Percentiles rank a stretch among this genome's conserved stretches.
phyloP scores from a whole-genome alignment of 2,329 filamentous ascomycete genomes.

The Aureobasidium sp. region DNA sequence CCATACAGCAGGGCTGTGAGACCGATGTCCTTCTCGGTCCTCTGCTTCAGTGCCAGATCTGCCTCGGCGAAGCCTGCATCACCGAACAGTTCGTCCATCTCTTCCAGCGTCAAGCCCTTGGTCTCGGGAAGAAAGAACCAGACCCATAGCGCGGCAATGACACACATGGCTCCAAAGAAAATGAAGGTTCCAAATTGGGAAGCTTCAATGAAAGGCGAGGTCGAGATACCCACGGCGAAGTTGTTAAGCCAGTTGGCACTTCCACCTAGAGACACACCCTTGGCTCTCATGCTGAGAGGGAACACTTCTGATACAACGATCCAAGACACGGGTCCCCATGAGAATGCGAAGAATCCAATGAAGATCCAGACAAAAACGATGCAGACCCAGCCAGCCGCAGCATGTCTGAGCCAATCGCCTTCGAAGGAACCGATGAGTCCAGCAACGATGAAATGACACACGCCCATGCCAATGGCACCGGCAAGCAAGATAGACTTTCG shows the following conservation, averaged over 20 bases:
- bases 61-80: conserved; percentile 27
- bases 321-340: conserved; percentile 49
- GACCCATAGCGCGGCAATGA: conserved; percentile 20
- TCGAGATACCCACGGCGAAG: conserved; percentile 21
- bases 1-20: conserved; percentile 18
- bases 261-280: conserved; percentile 24
- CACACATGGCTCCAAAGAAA: conserved; percentile 22
- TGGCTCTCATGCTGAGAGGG: conserved; percentile 24
- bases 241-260: conserved; percentile 21
- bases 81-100: conserved; percentile 27
- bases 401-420: conserved; percentile 24
- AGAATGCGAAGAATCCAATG: conserved; percentile 65
- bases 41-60: conserved; percentile 18
- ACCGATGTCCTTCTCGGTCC: conserved; percentile 21
- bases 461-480: conserved; percentile 28
- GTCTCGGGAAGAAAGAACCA: conserved; percentile 26
- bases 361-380: conserved; percentile 67
- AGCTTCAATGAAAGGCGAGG: conserved; percentile 19
- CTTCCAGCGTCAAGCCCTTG: conserved; percentile 24
- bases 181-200: conserved; percentile 22
- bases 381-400: conserved; percentile 36
- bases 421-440: conserved; percentile 22
- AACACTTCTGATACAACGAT: conserved; percentile 24
- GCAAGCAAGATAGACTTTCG: conserved; percentile 49
- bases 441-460: conserved; percentile 29